phyloP scores from a whole-genome alignment of 768 basidiomycete species.

The Russula virescens region DNA sequence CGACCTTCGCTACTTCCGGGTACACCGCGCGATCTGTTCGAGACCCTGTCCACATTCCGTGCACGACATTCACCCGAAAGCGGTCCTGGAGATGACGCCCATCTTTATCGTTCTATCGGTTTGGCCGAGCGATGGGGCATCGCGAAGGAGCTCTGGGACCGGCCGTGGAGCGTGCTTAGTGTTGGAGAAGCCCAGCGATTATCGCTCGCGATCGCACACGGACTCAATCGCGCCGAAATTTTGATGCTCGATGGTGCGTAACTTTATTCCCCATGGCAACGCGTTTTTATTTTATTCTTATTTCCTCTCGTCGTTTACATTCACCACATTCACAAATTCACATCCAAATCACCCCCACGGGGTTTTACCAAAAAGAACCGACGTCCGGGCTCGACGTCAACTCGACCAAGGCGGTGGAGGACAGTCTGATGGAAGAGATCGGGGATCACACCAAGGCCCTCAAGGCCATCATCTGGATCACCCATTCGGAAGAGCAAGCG shows the following conservation, averaged over 20 bases:
- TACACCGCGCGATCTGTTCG: conserved; percentile 69
- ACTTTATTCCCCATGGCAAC: neutral
- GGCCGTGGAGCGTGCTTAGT: conserved; percentile 73
- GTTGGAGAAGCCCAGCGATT: conserved; percentile 86
- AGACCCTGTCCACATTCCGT: conserved; percentile 46
- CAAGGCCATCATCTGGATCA: conserved; percentile 83
- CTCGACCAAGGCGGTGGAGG: conserved; percentile 62
- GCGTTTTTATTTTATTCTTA: neutral
- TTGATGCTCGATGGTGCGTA: conserved; percentile 67
- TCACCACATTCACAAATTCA: too few species aligned
- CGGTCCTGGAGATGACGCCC: conserved; percentile 23
- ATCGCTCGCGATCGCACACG: conserved; percentile 69
- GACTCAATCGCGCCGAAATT: conserved; percentile 69
- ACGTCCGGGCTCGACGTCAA: conserved; percentile 81
- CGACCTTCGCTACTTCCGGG: conserved; percentile 81
- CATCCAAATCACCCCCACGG: too few species aligned
- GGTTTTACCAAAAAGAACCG: conserved; percentile 52
- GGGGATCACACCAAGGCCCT: conserved; percentile 42
- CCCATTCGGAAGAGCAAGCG: conserved; percentile 79
- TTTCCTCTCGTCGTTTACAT: neutral
- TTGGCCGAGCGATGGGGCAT: conserved; percentile 64
- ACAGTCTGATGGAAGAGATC: conserved; percentile 49
- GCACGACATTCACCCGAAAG: conserved; percentile 35
- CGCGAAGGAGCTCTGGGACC: conserved; percentile 63
- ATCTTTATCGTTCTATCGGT: conserved; percentile 35